phyloP scores from a whole-genome alignment of 805 yeast species.

The Monosporozyma solicola region DNA sequence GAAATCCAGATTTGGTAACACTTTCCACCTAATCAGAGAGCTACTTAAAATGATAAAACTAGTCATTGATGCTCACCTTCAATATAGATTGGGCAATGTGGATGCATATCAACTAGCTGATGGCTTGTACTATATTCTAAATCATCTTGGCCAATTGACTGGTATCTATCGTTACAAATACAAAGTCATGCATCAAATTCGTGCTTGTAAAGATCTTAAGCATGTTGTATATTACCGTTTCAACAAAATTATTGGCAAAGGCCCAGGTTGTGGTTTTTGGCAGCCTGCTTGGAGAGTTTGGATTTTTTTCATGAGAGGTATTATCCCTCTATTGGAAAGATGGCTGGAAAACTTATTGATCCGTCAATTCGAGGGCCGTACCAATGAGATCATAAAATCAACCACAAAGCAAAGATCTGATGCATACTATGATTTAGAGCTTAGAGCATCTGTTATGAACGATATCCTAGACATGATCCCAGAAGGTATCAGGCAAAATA shows the following conservation, averaged over 20 bases:
- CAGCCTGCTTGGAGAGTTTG: slow-evolving; percentile 98
- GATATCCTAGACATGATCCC: slow-evolving; percentile 97
- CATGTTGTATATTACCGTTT: slow-evolving; percentile 83
- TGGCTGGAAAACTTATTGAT: slow-evolving; percentile 90
- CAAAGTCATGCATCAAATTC: slow-evolving; percentile 95
- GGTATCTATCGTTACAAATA: slow-evolving; percentile 96
- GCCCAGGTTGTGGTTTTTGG: slow-evolving; percentile 99
- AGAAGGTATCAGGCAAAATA: slow-evolving; percentile 80
- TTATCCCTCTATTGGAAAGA: slow-evolving; percentile 81
- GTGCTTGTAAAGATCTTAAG: slow-evolving; percentile 91
- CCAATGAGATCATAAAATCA: slow-evolving; percentile 86
- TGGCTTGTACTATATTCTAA: slow-evolving; percentile 80
- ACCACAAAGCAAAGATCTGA: slow-evolving; percentile 94
- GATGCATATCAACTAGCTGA: slow-evolving; percentile 94
- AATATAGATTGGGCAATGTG: slow-evolving; percentile 77
- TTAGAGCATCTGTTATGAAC: slow-evolving; percentile 89
- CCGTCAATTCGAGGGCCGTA: slow-evolving; percentile 93
- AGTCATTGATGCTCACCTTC: slow-evolving; percentile 89
- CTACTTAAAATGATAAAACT: slow-evolving; percentile 74
- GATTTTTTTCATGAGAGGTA: slow-evolving; percentile 87
- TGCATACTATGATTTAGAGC: slow-evolving; percentile 86
- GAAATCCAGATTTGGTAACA: slow-evolving; percentile 90
- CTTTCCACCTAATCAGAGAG: slow-evolving; percentile 90
- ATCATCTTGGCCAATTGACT: slow-evolving; percentile 91
- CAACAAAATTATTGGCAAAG: slow-evolving; percentile 83